Base-by-base conservation (phyloP, 2,329 filamentous ascomycete species). In the Colletotrichum gigasporum region DNA sequence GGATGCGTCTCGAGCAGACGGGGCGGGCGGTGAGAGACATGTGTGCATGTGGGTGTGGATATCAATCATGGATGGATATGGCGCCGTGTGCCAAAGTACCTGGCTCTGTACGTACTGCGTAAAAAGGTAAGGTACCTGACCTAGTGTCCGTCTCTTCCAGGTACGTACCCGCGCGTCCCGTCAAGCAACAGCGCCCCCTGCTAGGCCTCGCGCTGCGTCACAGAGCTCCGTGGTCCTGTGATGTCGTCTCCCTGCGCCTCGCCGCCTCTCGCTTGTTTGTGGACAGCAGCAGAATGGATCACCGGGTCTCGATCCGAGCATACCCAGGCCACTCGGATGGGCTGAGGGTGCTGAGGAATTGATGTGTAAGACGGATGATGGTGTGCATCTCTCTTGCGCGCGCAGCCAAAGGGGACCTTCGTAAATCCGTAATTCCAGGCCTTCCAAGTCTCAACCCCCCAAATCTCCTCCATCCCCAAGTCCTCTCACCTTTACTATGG, bases 151-250 rank as follows among this genome's bases (percentile, higher is more conserved):
- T 50, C 18, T 51, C 47, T 22, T 12, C 47, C 26, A 34, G 45
- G 35, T 59, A 59, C 45, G 56, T 52, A 59, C 30, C 57, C 32
- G 32, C 42, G 28, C 28, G 11, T 20, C 42, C 52, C 41, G 28
- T 35, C 26, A 28, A 45, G 26, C 39, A 53, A 20, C 20, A 11
- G 10, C 30, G 30, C 14, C 41, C 61, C 61, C 34, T 64, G 61
- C 48, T n/a, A 18, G 24, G 16, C 54, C 45, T 34, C 45, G 24
- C 37, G 53, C 35, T 59, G 60, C 54, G 39, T 64, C 56, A 59
- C 61, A 64, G 61, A 34, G 34, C 56, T 48, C 48, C 42, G 61
- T 50, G 61, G 61, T 64, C 61, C 61, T 64, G 61, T 64, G 61
- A 64, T 64, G 48, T 64, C 55, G 41, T 53, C 56, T 54, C 28